These are phyloP conservation scores for Parietichytrium sp. DNA, from an alignment of 108 stramenopile genomes.

Conservation along the genomic window DNA sequence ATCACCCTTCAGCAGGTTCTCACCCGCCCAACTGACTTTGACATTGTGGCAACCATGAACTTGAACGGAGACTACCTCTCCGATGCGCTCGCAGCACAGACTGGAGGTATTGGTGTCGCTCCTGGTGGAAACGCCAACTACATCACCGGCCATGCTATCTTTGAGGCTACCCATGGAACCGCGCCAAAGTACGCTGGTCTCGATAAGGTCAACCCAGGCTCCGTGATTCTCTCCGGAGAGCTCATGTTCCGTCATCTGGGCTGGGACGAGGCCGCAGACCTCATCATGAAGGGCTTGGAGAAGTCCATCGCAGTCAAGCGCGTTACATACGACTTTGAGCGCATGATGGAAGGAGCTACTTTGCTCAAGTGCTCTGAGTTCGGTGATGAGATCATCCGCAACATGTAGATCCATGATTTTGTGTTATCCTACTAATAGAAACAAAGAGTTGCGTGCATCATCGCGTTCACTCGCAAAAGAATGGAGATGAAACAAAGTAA, in stretches of 20 bases:
- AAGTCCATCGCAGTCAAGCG: conserved; percentile 36
- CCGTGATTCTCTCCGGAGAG: conserved; percentile 43
- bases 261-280: conserved; percentile 48
- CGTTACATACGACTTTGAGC: conserved; percentile 47
- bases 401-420: conserved; percentile 42
- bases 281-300: conserved; percentile 42
- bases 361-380: conserved; percentile 47
- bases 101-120: conserved; percentile 45
- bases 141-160: conserved; percentile 47
- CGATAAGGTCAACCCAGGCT: conserved; percentile 46
- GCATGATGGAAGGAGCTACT: conserved; percentile 45
- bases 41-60: conserved; percentile 41
- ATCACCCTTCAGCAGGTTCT: conserved; percentile 47
- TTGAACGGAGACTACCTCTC: conserved; percentile 46
- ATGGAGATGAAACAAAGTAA: too few species aligned
- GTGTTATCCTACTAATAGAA: too few species aligned
- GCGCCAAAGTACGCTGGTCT: conserved; percentile 46
- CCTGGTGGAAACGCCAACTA: conserved; percentile 40
- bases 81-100: conserved; percentile 45
- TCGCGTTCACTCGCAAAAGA: too few species aligned
- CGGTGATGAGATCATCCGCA: conserved; percentile 38
- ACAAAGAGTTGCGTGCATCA: too few species aligned
- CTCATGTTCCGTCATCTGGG: conserved; percentile 45
- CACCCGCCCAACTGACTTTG: conserved; percentile 37
- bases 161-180: conserved; percentile 48